Evolutionary conservation across 2,329 filamentous ascomycete genomes (phyloP).

Genomic region (Talaromyces rugulosus): DNA sequence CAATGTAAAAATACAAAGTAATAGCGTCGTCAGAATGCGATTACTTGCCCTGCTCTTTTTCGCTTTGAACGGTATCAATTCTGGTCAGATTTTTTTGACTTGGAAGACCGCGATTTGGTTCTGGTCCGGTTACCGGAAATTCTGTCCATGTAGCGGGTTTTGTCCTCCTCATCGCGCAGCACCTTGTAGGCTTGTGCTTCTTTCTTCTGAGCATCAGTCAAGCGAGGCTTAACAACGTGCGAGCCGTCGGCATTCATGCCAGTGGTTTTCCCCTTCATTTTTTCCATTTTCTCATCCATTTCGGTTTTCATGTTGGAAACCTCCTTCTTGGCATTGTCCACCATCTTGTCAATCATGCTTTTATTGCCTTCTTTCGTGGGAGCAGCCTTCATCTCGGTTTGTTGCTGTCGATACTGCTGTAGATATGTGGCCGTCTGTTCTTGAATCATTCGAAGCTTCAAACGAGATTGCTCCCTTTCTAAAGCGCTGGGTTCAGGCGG

Average conservation of each 20-base stretch:
- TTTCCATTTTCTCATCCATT: conserved; percentile 17
- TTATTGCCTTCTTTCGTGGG: conserved; percentile 7
- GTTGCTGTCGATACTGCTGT: conserved; percentile 7
- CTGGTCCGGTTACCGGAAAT: background rate
- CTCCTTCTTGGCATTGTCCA: conserved; percentile 28
- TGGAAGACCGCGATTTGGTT: background rate
- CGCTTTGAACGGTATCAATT: background rate
- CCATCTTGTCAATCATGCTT: conserved; percentile 32
- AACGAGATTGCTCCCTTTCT: conserved; percentile 12
- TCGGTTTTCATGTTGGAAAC: conserved; percentile 22
- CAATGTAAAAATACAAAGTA: background rate
- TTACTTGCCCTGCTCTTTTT: background rate
- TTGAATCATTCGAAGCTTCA: conserved; percentile 4
- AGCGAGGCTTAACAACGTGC: conserved; percentile 2
- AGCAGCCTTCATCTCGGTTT: conserved; percentile 7
- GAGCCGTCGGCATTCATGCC: conserved; percentile 21
- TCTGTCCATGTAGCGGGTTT: background rate
- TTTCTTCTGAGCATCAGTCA: conserved; percentile 6
- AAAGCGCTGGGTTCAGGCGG: conserved; percentile 8
- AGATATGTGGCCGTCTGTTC: conserved; percentile 6
- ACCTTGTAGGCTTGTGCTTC: conserved; percentile 6
- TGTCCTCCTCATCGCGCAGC: conserved; percentile 10
- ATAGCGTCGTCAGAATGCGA: too few species aligned
- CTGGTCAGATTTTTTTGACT: background rate
- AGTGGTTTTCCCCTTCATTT: conserved; percentile 19